Percentiles rank a stretch among this genome's conserved stretches.
phyloP scores from a whole-genome alignment of 179 eudicot genomes.

The Amaranthus tricolor region DNA sequence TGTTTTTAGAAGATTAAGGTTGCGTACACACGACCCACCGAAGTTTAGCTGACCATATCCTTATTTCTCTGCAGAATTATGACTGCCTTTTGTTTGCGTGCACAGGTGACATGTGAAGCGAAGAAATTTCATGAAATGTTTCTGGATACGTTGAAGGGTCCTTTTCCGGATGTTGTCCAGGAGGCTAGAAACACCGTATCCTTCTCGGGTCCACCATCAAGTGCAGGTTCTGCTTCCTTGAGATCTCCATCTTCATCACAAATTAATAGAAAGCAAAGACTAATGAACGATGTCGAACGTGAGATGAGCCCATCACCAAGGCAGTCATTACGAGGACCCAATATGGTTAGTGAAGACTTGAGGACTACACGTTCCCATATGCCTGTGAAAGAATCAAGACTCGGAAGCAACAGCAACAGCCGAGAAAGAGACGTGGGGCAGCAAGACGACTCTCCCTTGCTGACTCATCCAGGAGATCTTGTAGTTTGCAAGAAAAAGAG shows the following conservation, averaged over 20 bases:
- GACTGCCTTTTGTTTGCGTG: constrained; percentile 11
- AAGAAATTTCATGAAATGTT: constrained; percentile 89
- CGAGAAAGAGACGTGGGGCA: constrained; percentile 32
- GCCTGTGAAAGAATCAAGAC: constrained; percentile 52
- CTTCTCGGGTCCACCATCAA: constrained; percentile 52
- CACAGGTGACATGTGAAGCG: constrained; percentile 90
- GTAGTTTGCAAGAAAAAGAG: constrained; percentile 95
- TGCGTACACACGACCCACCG: not conserved
- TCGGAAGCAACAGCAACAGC: constrained; percentile 41
- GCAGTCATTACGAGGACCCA: constrained; percentile 45
- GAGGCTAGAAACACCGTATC: constrained; percentile 68
- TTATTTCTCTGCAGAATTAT: not conserved
- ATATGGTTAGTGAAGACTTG: constrained; percentile 35
- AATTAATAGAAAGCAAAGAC: constrained; percentile 45
- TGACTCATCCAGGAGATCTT: constrained; percentile 88
- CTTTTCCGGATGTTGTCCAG: constrained; percentile 71
- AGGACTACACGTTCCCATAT: constrained; percentile 34
- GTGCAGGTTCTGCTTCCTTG: constrained; percentile 43
- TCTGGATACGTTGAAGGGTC: constrained; percentile 68
- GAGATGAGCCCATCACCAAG: constrained; percentile 52
- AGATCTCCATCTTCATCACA: constrained; percentile 47
- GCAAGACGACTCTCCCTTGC: constrained; percentile 43
- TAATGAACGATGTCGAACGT: constrained; percentile 53
- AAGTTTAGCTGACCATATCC: not conserved
- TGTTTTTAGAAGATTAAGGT: not conserved